These are phyloP conservation scores for Microcyclospora tardicrescens DNA, from an alignment of 2,329 filamentous ascomycete species.

Conservation along the genomic window DNA sequence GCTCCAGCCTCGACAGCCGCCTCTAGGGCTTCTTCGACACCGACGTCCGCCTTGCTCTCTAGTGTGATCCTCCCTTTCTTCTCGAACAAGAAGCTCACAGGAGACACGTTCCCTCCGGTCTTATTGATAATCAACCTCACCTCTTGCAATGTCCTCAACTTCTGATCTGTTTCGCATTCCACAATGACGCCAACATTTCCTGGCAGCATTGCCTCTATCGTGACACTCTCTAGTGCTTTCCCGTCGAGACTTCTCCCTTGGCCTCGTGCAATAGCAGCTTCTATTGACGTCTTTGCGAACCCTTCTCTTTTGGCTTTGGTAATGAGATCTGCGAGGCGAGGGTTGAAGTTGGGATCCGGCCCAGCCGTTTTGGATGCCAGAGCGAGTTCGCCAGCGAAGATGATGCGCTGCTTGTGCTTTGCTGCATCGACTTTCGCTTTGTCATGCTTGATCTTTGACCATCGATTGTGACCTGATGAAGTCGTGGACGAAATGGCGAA, in stretches of 20 bases:
- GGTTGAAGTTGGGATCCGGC: slow-evolving; percentile 58
- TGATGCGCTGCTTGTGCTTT: slow-evolving; percentile 58
- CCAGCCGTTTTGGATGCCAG: slow-evolving; percentile 70
- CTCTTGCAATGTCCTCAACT: slow-evolving; percentile 58
- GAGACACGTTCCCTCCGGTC: slow-evolving; percentile 53
- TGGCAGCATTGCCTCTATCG: slow-evolving; percentile 69
- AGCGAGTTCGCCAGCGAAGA: slow-evolving; percentile 59
- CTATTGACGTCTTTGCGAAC: slow-evolving; percentile 73
- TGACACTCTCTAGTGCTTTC: slow-evolving; percentile 60
- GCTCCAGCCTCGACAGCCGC: slow-evolving; percentile 75
- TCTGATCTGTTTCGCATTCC: slow-evolving; percentile 76
- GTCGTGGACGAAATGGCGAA: slow-evolving; percentile 9
- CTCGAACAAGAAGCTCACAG: slow-evolving; percentile 74
- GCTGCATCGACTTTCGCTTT: slow-evolving; percentile 76
- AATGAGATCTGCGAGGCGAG: slow-evolving; percentile 61
- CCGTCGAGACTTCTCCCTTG: slow-evolving; percentile 71
- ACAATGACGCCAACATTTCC: slow-evolving; percentile 63
- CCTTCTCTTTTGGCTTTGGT: slow-evolving; percentile 70
- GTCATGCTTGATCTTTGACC: slow-evolving; percentile 93
- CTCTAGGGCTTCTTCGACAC: slow-evolving; percentile 62
- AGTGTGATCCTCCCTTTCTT: slow-evolving; percentile 66
- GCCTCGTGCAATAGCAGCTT: slow-evolving; percentile 73
- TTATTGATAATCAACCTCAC: slow-evolving; percentile 60
- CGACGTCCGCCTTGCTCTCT: slow-evolving; percentile 42
- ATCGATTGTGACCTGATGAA: slow-evolving; percentile 69